Evolutionary conservation across 345 rosid genomes (phyloP).

Genomic region (Reutealis trisperma): DNA sequence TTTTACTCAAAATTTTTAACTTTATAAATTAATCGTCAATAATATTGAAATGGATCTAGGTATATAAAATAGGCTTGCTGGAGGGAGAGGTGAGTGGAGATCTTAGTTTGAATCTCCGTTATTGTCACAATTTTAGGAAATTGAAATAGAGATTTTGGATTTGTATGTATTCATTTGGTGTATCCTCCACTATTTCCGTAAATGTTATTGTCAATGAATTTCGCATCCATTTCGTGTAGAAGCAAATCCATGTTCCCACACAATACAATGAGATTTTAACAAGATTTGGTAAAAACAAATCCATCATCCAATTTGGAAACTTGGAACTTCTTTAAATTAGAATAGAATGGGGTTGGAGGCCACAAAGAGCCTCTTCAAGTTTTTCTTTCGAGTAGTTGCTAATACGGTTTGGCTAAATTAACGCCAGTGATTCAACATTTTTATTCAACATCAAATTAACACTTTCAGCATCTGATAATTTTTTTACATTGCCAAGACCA

Average conservation of each 20-base stretch:
- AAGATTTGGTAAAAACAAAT: background rate
- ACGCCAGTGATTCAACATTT: background rate
- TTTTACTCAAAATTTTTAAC: too few species aligned
- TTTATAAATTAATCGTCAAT: too few species aligned
- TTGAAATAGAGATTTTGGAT: too few species aligned
- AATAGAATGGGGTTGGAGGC: conserved; percentile 8
- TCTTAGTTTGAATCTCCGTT: too few species aligned
- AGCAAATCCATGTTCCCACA: conserved; percentile 10
- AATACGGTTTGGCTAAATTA: conserved; percentile 2
- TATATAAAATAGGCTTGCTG: too few species aligned
- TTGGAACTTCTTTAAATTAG: conserved; percentile 1
- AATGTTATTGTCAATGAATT: background rate
- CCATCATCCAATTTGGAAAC: conserved; percentile 15
- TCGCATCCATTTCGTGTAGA: conserved; percentile 14
- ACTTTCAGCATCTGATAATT: background rate
- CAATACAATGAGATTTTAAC: background rate
- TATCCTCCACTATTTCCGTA: background rate
- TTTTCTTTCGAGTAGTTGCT: background rate
- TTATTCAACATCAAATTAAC: background rate
- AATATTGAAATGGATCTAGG: too few species aligned
- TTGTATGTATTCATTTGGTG: too few species aligned
- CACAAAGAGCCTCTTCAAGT: background rate
- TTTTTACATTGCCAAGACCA: background rate
- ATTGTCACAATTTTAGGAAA: too few species aligned
- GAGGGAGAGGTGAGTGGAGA: too few species aligned